phyloP scores from a whole-genome alignment of 345 rosid species.

The Durio zibethinus region DNA sequence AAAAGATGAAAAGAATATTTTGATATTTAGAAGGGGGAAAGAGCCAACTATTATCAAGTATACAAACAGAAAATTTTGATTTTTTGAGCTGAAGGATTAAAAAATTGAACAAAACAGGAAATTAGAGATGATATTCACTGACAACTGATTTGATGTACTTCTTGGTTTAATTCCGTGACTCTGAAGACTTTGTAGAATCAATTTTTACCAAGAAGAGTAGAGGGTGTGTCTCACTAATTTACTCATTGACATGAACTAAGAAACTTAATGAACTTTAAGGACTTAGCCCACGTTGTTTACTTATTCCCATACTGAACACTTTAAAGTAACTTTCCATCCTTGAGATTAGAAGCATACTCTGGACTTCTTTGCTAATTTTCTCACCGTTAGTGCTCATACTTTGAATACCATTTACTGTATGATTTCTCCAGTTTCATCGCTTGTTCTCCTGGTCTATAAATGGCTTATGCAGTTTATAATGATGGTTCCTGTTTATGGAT shows the following conservation, averaged over 20 bases:
- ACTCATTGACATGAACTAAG: not conserved
- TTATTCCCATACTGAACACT: too few relatives aligned
- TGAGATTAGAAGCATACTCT: too few relatives aligned
- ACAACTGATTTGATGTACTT: not conserved
- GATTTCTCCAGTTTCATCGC: not conserved
- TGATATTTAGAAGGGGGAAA: not conserved
- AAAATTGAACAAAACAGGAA: not conserved
- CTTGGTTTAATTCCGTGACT: not conserved
- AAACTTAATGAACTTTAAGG: not conserved
- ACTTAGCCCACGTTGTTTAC: too few relatives aligned
- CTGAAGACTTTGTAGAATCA: not conserved
- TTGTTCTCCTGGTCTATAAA: not conserved
- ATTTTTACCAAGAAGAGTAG: too few relatives aligned
- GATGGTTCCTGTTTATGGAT: not conserved
- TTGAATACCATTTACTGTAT: not conserved
- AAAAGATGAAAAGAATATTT: too few relatives aligned
- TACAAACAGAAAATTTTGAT: too few relatives aligned
- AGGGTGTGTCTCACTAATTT: not conserved
- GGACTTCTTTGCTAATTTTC: too few relatives aligned
- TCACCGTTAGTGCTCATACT: too few relatives aligned
- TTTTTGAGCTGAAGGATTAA: too few relatives aligned
- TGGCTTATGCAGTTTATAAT: not conserved
- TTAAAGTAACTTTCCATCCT: too few relatives aligned
- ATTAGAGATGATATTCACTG: not conserved
- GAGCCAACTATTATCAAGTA: not conserved